Evolutionary conservation across 1,284 basidiomycete species (phyloP).

Genomic region (Lignosus rhinocerotis): DNA sequence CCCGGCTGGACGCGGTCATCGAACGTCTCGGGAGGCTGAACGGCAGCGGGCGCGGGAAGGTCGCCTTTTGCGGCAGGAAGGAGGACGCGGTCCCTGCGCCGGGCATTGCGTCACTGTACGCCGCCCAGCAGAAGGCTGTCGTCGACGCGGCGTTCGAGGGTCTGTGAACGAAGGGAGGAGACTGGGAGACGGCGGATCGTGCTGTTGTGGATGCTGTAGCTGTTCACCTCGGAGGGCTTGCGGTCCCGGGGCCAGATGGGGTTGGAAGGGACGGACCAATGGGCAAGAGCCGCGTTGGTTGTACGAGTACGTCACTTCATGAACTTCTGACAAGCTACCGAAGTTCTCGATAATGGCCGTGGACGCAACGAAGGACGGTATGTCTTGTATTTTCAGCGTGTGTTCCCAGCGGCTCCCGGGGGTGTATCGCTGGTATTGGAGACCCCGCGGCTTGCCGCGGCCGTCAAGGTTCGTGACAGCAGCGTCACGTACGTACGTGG

Average conservation of each 20-base stretch:
- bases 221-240: not conserved
- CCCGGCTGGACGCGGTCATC: conserved; percentile 57
- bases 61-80: conserved; percentile 65
- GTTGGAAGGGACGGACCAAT: not conserved
- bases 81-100: conserved; percentile 77
- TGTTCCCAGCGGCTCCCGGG: not conserved
- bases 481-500: not conserved
- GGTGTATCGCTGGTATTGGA: not conserved
- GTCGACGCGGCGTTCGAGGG: conserved; percentile 55
- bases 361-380: not conserved
- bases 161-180: not conserved
- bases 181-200: not conserved
- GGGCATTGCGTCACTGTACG: conserved; percentile 74
- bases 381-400: not conserved
- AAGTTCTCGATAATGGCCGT: not conserved
- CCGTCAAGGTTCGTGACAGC: not conserved
- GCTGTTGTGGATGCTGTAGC: not conserved
- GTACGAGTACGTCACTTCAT: conserved; percentile 1
- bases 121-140: conserved; percentile 62
- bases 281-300: not conserved
- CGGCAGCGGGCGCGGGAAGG: conserved; percentile 10
- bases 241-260: not conserved
- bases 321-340: not conserved
- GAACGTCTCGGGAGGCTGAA: conserved; percentile 32
- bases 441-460: not conserved